Conservation (phyloP, 306 rosid genomes). For the Arachis hypogaea region DNA sequence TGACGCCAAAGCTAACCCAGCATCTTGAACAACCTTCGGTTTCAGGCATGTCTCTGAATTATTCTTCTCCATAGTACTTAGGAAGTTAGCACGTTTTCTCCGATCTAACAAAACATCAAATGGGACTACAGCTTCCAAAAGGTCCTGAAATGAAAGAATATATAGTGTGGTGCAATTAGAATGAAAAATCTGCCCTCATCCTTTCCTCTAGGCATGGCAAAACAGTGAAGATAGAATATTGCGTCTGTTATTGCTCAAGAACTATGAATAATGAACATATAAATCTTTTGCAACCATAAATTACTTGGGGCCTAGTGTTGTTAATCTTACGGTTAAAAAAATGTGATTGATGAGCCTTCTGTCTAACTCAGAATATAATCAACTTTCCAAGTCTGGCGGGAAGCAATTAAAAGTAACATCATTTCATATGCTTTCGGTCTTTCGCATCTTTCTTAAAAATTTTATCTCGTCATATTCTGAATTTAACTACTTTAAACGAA, state of each 20-base stretch:
- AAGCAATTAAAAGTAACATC: conserved; percentile 7
- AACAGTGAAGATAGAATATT: conserved; percentile 31
- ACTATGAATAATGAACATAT: conserved; percentile 21
- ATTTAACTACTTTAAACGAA: conserved; percentile 11
- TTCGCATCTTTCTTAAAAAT: background rate
- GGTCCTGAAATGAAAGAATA: conserved; percentile 67
- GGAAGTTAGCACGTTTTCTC: conserved; percentile 69
- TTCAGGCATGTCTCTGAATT: conserved; percentile 49
- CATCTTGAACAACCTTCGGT: conserved; percentile 85
- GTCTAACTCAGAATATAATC: background rate
- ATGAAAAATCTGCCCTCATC: conserved; percentile 30
- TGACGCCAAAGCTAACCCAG: conserved; percentile 88
- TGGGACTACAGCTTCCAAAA: conserved; percentile 91
- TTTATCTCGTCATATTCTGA: conserved; percentile 13
- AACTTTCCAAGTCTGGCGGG: background rate
- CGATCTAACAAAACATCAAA: conserved; percentile 86
- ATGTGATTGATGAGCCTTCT: background rate
- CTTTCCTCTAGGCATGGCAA: conserved; percentile 26
- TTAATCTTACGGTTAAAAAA: conserved; percentile 2
- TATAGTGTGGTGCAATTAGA: conserved; percentile 4
- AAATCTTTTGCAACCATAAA: conserved; percentile 2
- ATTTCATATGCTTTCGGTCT: background rate
- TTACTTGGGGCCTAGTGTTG: conserved; percentile 13
- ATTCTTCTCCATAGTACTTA: conserved; percentile 56
- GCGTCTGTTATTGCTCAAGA: conserved; percentile 1